Conservation (phyloP, 139 green algal genomes). For the Coccomyxa sp. region DNA sequence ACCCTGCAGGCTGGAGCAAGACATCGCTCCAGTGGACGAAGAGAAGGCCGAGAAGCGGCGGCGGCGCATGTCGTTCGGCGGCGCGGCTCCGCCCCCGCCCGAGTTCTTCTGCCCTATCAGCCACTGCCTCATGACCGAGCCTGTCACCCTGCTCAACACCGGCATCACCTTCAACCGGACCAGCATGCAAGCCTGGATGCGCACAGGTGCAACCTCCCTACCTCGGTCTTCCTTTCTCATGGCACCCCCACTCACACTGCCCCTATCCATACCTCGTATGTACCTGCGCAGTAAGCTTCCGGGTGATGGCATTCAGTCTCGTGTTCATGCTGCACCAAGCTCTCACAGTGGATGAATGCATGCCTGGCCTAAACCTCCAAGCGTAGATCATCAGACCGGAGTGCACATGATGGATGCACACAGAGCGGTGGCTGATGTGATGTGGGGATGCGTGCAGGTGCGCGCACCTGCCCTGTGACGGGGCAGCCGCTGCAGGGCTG, state of each 20-base stretch:
- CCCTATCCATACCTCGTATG: background rate
- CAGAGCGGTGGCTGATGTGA: background rate
- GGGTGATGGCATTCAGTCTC: too few species aligned
- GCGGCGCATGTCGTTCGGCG: too few species aligned
- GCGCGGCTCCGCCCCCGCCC: background rate
- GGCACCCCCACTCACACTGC: background rate
- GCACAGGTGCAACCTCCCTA: background rate
- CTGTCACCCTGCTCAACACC: slow-evolving; percentile 21
- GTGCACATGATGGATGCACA: background rate
- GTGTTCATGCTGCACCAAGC: too few species aligned
- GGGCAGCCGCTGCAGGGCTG: background rate
- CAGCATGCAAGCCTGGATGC: slow-evolving; percentile 12
- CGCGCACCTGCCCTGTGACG: background rate
- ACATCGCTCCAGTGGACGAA: background rate
- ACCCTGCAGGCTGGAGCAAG: background rate
- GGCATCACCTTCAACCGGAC: slow-evolving; percentile 16
- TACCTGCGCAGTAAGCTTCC: too few species aligned
- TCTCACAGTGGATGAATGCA: background rate
- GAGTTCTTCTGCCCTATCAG: slow-evolving; percentile 32
- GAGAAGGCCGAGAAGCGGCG: background rate
- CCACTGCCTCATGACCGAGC: slow-evolving; percentile 17
- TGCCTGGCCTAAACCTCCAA: background rate
- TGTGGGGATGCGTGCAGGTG: background rate
- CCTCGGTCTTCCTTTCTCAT: background rate
- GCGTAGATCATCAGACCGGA: background rate